Evolutionary conservation across 2,329 filamentous ascomycete species (phyloP).

Genomic region (Trichoderma sp.): DNA sequence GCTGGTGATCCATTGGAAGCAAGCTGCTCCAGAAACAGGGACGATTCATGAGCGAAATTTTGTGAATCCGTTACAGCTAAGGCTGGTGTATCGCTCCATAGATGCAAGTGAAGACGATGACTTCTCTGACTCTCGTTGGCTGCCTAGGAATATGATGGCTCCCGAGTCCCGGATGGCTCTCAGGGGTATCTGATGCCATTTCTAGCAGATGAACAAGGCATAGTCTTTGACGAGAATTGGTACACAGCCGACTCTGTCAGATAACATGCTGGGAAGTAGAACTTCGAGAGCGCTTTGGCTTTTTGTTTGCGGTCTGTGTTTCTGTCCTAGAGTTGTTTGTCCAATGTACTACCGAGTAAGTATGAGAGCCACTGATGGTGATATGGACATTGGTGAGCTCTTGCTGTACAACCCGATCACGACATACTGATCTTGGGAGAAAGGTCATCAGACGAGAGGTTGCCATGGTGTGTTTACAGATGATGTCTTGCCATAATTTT

Average conservation of each 20-base stretch:
- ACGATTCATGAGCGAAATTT: too few relatives aligned
- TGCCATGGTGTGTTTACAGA: constrained; percentile 24
- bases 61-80: constrained; percentile 18
- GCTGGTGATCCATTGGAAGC: constrained; percentile 28
- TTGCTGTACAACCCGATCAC: constrained; percentile 24
- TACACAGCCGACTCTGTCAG: constrained; percentile 27
- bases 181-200: constrained; percentile 24
- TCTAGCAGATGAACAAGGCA: constrained; percentile 24
- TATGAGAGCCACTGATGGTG: constrained; percentile 20
- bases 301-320: not conserved
- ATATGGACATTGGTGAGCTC: too few relatives aligned
- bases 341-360: too few relatives aligned
- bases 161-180: constrained; percentile 28
- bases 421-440: constrained; percentile 24
- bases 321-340: too few relatives aligned
- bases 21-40: constrained; percentile 22
- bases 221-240: constrained; percentile 28
- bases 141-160: constrained; percentile 26
- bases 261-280: constrained; percentile 25
- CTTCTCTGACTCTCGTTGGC: constrained; percentile 27
- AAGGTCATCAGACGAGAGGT: not conserved
- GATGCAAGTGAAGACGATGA: constrained; percentile 30
- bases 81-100: constrained; percentile 23
- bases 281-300: constrained; percentile 23
- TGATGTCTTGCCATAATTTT: constrained; percentile 28